These are phyloP conservation scores for Colletotrichum trifolii DNA, from an alignment of 2,329 filamentous ascomycete genomes.

Conservation along the genomic window DNA sequence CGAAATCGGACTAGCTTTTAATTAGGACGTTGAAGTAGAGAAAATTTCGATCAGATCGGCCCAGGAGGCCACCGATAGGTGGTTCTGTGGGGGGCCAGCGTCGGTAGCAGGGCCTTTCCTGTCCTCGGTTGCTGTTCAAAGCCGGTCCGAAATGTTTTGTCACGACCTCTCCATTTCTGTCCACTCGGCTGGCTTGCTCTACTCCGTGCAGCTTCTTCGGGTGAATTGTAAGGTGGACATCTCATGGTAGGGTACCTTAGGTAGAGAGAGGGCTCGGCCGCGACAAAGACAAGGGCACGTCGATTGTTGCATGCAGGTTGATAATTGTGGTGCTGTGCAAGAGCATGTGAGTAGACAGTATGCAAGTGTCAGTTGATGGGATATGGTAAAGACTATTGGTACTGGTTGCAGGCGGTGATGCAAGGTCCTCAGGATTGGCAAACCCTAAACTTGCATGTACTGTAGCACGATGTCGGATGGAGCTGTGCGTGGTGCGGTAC, in stretches of 20 bases:
- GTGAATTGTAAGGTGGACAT: no score
- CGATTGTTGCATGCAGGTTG: slow-evolving; percentile 18
- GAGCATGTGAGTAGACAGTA: slow-evolving; percentile 11
- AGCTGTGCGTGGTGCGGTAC: neutral
- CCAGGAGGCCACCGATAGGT: slow-evolving; percentile 20
- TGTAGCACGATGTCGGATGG: slow-evolving; percentile 9
- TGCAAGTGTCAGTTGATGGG: slow-evolving; percentile 34
- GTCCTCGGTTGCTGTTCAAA: no score
- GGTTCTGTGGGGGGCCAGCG: slow-evolving; percentile 2
- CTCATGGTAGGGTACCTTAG: no score
- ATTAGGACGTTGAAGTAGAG: slow-evolving; percentile 9
- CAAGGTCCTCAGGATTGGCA: slow-evolving; percentile 3
- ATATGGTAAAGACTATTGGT: slow-evolving; percentile 18
- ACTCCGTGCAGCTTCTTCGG: neutral
- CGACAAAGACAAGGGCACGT: slow-evolving; percentile 3
- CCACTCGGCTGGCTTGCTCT: neutral
- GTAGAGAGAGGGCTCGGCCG: neutral
- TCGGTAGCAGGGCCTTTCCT: neutral
- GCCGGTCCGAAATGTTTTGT: no score
- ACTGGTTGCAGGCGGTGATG: neutral
- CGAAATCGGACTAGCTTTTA: slow-evolving; percentile 7
- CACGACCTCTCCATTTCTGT: slow-evolving; percentile 12
- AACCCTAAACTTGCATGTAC: slow-evolving; percentile 9
- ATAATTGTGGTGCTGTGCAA: slow-evolving; percentile 14
- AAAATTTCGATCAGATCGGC: slow-evolving; percentile 28